Evolutionary conservation across 257 asterid species (phyloP).

Genomic region (Echium plantagineum): DNA sequence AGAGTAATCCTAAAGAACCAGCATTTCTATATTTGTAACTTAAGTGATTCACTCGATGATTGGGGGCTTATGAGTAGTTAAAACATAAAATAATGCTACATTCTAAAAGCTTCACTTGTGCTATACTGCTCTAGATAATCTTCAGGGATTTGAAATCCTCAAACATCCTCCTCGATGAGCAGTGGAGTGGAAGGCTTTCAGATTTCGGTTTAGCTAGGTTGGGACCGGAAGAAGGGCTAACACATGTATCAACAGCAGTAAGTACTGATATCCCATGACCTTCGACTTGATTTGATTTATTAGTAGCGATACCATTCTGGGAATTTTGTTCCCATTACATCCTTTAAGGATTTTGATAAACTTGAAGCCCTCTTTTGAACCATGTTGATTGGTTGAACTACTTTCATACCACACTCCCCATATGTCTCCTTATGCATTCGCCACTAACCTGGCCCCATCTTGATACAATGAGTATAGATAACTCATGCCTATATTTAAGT

Average conservation of each 20-base stretch:
- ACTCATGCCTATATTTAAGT: background rate
- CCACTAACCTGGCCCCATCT: background rate
- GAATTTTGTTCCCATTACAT: background rate
- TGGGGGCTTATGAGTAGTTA: background rate
- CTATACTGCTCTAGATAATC: conserved; percentile 22
- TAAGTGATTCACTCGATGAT: no score
- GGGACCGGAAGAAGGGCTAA: conserved; percentile 40
- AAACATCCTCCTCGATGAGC: conserved; percentile 37
- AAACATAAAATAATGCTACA: background rate
- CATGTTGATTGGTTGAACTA: background rate
- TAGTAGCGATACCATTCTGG: background rate
- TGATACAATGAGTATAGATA: background rate
- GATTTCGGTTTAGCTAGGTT: conserved; percentile 45
- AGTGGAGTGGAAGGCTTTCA: conserved; percentile 40
- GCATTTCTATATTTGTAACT: background rate
- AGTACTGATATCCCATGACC: conserved; percentile 12
- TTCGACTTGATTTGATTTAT: background rate
- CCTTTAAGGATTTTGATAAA: no score
- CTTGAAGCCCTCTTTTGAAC: background rate
- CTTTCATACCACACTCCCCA: background rate
- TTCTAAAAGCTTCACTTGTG: background rate
- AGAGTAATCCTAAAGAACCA: no score
- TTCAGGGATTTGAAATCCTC: conserved; percentile 45
- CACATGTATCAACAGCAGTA: conserved; percentile 52
- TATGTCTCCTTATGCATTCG: background rate